Conservation (phyloP, 371 early-diverging fungal genomes). For the Paraphysoderma sedebokerense region DNA sequence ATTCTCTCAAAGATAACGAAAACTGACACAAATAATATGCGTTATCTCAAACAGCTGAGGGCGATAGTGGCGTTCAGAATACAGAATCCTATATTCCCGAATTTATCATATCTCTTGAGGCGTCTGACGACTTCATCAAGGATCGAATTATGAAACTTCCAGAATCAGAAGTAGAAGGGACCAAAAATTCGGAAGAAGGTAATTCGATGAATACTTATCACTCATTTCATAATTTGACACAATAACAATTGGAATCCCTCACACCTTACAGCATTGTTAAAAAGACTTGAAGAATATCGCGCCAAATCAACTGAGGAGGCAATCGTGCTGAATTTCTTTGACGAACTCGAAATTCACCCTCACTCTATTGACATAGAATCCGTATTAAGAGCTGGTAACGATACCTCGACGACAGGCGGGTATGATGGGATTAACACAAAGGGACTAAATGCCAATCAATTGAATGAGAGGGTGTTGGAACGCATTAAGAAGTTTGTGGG, state of each 20-base stretch:
- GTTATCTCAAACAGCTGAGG: too few relatives aligned
- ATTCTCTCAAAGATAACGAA: too few relatives aligned
- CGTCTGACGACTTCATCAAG: slow-evolving; percentile 21
- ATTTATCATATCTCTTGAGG: slow-evolving; percentile 22
- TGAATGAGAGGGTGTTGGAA: too few relatives aligned
- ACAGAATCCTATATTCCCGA: too few relatives aligned
- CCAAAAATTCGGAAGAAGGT: slow-evolving; percentile 26
- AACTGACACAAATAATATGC: too few relatives aligned
- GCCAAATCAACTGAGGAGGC: slow-evolving; percentile 22
- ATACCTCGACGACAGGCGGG: too few relatives aligned
- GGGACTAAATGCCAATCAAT: too few relatives aligned
- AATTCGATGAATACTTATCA: background rate
- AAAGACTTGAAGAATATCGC: slow-evolving; percentile 24
- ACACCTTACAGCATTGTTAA: slow-evolving; percentile 11
- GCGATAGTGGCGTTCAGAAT: too few relatives aligned
- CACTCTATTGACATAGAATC: slow-evolving; percentile 10
- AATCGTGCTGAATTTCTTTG: slow-evolving; percentile 31
- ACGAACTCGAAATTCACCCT: slow-evolving; percentile 30
- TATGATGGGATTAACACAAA: too few relatives aligned
- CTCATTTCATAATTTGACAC: background rate
- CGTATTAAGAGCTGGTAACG: background rate
- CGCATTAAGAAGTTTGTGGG: slow-evolving; percentile 18
- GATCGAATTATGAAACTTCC: slow-evolving; percentile 28
- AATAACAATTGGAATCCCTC: too few relatives aligned
- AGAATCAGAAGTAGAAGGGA: slow-evolving; percentile 20